Base-by-base conservation (phyloP, 2,329 filamentous ascomycete genomes). In the Phoma sp. region DNA sequence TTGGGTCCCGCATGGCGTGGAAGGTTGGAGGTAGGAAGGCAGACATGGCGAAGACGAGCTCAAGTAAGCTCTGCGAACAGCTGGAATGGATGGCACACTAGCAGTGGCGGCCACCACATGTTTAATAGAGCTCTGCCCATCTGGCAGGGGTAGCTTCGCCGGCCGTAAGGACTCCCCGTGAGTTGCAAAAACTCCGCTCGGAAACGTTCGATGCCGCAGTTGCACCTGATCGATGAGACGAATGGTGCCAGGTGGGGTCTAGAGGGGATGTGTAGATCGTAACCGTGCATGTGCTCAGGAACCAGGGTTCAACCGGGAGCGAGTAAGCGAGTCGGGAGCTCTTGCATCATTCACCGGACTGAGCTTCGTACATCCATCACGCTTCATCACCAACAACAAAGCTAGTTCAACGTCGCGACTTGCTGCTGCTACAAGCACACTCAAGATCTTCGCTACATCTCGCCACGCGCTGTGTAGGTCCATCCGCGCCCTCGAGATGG, bases 1-100 rank as follows among this genome's bases (percentile, higher is more conserved):
- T 90, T 1, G 88, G 87, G 64, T 93, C 90, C 71, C 81, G 84
- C 90, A 93, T 92, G 46, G 66, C 79, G 63, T 59, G 45, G 48
- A 53, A 36, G 11, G 64, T 56, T 42, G 46, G 42, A 45, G 59
- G 47, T 51, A 62, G 53, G 60, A 56, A 47, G 47, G 42, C 33
- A 52, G 63, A 56, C 62, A 67, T 65, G 30, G 47, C 57, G 37
- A 59, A 33, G 59, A 58, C 48, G 47, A 18, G 49, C 37, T 47
- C 36, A 40, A 59, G 56, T 57, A 53, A 26, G 47, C 46, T 49
- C 45, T 43, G 38, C 26, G 20, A 43, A 33, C 21, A 33, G 45
- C 29, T 45, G 37, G 37, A 42, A 42, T 42, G 42, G 49, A 32
- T 33, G 30, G 45, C 33, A 38, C 51, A 49, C 46, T 51, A 51